Conservation (phyloP, 225 moss, liverwort and hornwort species). For the Climacium dendroides region DNA sequence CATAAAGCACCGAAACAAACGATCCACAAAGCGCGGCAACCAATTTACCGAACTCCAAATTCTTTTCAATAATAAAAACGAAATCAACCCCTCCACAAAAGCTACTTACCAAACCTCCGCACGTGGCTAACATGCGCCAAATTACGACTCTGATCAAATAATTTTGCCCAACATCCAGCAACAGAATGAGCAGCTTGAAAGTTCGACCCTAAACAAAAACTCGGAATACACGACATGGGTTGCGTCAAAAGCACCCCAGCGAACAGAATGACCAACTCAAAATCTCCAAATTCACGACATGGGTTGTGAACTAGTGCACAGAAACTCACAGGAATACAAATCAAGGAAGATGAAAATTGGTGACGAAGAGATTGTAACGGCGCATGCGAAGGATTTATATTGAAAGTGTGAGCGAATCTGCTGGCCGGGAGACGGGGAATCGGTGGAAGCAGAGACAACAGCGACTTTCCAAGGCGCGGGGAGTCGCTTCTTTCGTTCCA, state of each 20-base stretch:
- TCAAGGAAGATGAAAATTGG: background rate
- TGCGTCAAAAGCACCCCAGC: background rate
- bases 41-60: background rate
- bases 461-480: background rate
- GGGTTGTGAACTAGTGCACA: no score
- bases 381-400: background rate
- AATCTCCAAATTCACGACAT: background rate
- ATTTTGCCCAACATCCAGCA: background rate
- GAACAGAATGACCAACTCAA: background rate
- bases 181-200: background rate
- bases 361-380: background rate
- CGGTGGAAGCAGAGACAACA: background rate
- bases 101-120: background rate
- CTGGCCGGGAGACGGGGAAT: background rate
- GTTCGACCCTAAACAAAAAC: background rate
- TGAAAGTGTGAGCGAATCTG: background rate
- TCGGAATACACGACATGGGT: background rate
- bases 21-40: background rate
- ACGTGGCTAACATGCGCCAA: background rate
- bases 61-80: background rate
- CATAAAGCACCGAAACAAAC: background rate
- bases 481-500: background rate
- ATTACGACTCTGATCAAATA: background rate
- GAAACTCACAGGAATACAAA: background rate
- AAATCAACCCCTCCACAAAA: background rate